These are phyloP conservation scores for Myochromella boudieri DNA, from an alignment of 768 basidiomycete species.

Conservation along the genomic window DNA sequence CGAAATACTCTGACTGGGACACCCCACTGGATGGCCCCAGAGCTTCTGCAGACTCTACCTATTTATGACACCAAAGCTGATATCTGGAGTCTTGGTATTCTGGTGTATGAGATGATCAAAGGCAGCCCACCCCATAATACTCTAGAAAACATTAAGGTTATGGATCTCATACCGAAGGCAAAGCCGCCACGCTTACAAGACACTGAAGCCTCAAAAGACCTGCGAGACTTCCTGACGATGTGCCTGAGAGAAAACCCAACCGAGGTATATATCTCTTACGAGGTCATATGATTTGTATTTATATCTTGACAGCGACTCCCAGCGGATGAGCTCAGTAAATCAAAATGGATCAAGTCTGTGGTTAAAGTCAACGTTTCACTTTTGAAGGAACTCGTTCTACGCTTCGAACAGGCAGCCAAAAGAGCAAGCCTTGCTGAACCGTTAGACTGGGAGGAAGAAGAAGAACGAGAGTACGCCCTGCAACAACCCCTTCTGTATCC, in stretches of 20 bases:
- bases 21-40: conserved; percentile 99
- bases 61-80: conserved; percentile 97
- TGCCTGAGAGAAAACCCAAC: conserved; percentile 81
- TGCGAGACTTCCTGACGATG: conserved; percentile 83
- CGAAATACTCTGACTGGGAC: conserved; percentile 96
- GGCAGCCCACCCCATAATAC: conserved; percentile 90
- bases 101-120: conserved; percentile 94
- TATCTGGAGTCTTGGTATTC: conserved; percentile 97
- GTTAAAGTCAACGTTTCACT: conserved; percentile 65
- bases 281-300: conserved; percentile 3
- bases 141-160: conserved; percentile 80
- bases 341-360: conserved; percentile 86
- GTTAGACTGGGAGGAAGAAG: conserved; percentile 71
- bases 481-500: not conserved
- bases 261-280: conserved; percentile 52
- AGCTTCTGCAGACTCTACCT: conserved; percentile 88
- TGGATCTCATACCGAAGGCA: conserved; percentile 85
- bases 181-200: conserved; percentile 82
- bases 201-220: conserved; percentile 75
- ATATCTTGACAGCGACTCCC: conserved; percentile 65
- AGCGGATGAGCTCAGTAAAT: conserved; percentile 85
- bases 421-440: conserved; percentile 77
- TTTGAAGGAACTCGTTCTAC: conserved; percentile 78
- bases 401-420: conserved; percentile 74
- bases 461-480: conserved; percentile 49